Conservation (phyloP, 106 monocot species). For the Posidonia australis region DNA sequence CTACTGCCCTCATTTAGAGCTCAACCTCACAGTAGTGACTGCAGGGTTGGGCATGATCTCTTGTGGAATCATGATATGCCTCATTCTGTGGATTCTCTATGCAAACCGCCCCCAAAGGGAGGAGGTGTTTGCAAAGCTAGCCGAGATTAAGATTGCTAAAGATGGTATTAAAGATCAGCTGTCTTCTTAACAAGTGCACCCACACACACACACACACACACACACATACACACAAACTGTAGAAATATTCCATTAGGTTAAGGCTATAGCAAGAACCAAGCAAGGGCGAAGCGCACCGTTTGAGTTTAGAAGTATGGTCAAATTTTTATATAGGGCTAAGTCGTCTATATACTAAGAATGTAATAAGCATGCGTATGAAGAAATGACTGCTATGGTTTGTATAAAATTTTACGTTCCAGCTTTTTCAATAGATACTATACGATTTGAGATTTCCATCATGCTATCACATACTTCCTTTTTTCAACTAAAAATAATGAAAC, state of each 20-base stretch:
- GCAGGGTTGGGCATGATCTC: slow-evolving; percentile 46
- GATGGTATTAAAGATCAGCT: not conserved
- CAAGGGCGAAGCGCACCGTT: not conserved
- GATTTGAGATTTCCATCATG: too few species aligned
- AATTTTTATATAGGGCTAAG: too few species aligned
- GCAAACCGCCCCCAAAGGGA: slow-evolving; percentile 62
- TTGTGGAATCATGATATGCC: slow-evolving; percentile 45
- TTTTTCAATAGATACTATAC: too few species aligned
- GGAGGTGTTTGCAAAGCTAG: slow-evolving; percentile 46
- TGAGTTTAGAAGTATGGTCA: not conserved
- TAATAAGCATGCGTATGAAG: not conserved
- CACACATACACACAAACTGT: not conserved
- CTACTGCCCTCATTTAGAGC: slow-evolving; percentile 43
- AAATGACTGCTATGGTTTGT: not conserved
- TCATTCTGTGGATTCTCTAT: slow-evolving; percentile 52
- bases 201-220: not conserved
- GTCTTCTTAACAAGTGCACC: too few species aligned
- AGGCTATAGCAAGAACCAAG: too few species aligned
- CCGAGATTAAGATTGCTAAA: slow-evolving; percentile 21
- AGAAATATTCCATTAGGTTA: too few species aligned
- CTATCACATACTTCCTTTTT: too few species aligned
- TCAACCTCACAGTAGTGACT: slow-evolving; percentile 33
- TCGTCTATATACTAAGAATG: not conserved
- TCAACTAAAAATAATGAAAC: too few species aligned
- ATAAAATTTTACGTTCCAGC: too few species aligned